A percentile compares a stretch with the other conserved stretches of the same genome.
Conservation (phyloP, 78 protist species). For the Dictyostelium citrinum region DNA sequence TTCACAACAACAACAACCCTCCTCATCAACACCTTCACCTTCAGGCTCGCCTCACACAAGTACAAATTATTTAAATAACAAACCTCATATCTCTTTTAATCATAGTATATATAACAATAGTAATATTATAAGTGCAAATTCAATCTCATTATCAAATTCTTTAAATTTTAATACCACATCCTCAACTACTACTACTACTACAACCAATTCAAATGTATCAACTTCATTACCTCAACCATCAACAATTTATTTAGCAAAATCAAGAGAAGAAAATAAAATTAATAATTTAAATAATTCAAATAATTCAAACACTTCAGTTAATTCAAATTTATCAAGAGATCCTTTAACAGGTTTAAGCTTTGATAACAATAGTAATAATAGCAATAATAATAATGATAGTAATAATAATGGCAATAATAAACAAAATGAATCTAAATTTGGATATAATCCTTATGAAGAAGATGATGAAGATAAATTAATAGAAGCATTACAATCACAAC, state of each 20-base stretch:
- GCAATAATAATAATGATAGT: not conserved
- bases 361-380: too few relatives aligned
- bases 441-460: not conserved
- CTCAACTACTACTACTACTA: not conserved
- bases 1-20: not conserved
- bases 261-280: constrained; percentile 8
- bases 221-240: not conserved
- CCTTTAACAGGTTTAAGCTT: not conserved
- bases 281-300: not conserved
- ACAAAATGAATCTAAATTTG: not conserved
- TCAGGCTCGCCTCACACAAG: not conserved
- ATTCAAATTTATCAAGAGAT: not conserved
- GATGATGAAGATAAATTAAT: constrained; percentile 18
- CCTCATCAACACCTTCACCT: not conserved
- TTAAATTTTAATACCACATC: not conserved
- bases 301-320: not conserved
- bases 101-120: not conserved
- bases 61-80: not conserved
- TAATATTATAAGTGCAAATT: not conserved
- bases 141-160: not conserved
- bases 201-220: not conserved
- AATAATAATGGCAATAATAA: not conserved
- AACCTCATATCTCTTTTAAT: not conserved
- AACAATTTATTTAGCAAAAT: constrained; percentile 14
- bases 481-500: not conserved